Base-by-base conservation (phyloP, 1,139 yeast species). In the Taphrina flavorubra region DNA sequence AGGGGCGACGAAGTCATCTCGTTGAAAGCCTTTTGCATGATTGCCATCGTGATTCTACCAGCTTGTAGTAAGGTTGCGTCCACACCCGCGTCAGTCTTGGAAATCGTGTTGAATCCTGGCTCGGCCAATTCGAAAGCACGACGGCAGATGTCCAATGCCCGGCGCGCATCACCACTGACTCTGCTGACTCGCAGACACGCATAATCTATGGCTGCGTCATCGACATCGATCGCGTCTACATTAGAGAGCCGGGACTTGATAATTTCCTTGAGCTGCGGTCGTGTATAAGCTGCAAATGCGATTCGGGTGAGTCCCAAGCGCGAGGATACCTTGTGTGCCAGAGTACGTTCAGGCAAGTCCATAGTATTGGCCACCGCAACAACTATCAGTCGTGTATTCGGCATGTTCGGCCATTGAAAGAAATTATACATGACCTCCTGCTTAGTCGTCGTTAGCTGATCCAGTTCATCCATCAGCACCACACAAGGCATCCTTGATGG, bases 291-390 rank as follows among this genome's bases (percentile, higher is more conserved):
- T 0, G 90, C 85, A 76, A 94, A 95, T 78, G 89, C 91, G 61
- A 94, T 84, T 78, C 98, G 85, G 16, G 91, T 86, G 63, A 92
- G 81, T 1, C 99, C 99, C 71, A 95, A 82, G 73, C 99, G 85
- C 0, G 97, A 91, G 0, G 97, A 88, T 7, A 92, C 89, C 77
- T 94, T 94, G 78, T 92, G 92, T 31, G 96, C 87, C 58, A 94
- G 80, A 65, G 88, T 84, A 71, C 97, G 82, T 76, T 94, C 99
- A 0, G 99, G 99, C 65, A 94, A 80, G 79, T 94, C 98, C 97
- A 95, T 92, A 0, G 98, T 92, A 76, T 95, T 95, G 7, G 98
- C 98, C 42, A 94, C 92, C 0, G 98, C 98, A 63, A 94, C 83
- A 1, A 95, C 96, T 69, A 94, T 86, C 64, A 94, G 81, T 74